Evolutionary conservation across 768 basidiomycete species (phyloP).

Genomic region (Hygrocybe punicea): DNA sequence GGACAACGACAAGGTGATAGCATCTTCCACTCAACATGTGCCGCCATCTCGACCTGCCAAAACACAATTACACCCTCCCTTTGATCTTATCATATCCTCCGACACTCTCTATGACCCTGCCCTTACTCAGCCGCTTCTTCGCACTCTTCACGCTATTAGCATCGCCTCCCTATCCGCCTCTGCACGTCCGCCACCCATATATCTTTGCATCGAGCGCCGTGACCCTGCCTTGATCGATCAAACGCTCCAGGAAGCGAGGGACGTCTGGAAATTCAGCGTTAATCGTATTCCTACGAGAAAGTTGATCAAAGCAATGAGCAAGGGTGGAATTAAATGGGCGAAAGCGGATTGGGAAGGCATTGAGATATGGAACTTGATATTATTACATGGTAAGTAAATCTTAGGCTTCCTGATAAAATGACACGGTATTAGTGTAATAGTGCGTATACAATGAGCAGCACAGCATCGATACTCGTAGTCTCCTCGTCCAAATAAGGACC

Average conservation of each 20-base stretch:
- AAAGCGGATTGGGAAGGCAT: constrained; percentile 75
- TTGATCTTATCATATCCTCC: constrained; percentile 76
- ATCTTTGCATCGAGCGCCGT: constrained; percentile 71
- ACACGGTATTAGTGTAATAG: too few species aligned
- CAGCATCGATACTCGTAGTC: too few species aligned
- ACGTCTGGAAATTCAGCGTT: constrained; percentile 54
- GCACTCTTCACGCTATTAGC: constrained; percentile 58
- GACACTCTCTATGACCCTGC: constrained; percentile 73
- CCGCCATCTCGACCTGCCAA: constrained; percentile 10
- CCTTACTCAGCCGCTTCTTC: constrained; percentile 66
- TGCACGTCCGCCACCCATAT: constrained; percentile 44
- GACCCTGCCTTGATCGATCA: constrained; percentile 63
- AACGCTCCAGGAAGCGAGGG: constrained; percentile 54
- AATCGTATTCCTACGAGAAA: constrained; percentile 58
- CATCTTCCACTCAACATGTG: constrained; percentile 23
- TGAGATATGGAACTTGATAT: constrained; percentile 69
- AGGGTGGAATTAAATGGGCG: constrained; percentile 56
- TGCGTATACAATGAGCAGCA: too few species aligned
- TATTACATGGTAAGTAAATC: too few species aligned
- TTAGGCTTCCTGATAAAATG: too few species aligned
- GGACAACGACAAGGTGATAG: constrained; percentile 40
- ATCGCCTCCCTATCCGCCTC: constrained; percentile 30
- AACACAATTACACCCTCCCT: constrained; percentile 47
- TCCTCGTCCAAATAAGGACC: too few species aligned
- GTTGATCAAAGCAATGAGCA: constrained; percentile 57